Evolutionary conservation across 306 rosid genomes (phyloP), one percentile per base, ranked within the genome.

Genomic region (Ormosia semicastrata): DNA sequence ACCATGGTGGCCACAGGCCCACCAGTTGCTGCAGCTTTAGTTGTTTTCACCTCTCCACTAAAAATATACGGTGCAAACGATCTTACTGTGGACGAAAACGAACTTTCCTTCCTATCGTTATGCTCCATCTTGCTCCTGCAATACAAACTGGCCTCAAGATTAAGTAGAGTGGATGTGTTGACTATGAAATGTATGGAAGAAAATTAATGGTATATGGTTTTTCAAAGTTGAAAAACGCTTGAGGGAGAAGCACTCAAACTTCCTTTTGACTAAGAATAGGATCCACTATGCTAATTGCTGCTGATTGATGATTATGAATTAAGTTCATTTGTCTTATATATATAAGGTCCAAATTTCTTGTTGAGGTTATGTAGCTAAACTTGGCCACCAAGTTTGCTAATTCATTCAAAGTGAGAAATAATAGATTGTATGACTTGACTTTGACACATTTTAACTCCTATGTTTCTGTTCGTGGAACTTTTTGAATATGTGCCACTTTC

Each of bases 1-100:
- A 86, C 70, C 81, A 86, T 83, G 88, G 87, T 14, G 43, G 90
- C 82, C 60, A 77, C 84, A 5, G 87, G 50, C 2, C 85, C 86
- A 44, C 62, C 44, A 53, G 79, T 66, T 13, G 73, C 34, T 6
- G 46, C 81, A 29, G 44, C 78, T 59, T 74, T 80, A 33, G 17
- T 68, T 4, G 2, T 71, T 84, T 73, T 85, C 32, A 33, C 10
- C 8, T 78, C 69, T 33, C 73, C 81, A 29, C 17, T 11, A 47
- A 10, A 75, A 62, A 84, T 73, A 40, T 8, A 43, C 53, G 15
- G 77, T 8, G 13, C 7, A 6, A 88, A 60, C 3, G 70, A 6
- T 66, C 13, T 66, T 10, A 79, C 12, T 5, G 14, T 8, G 11
- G 81, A 84, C 7, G 1, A 13, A 7, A 10, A 24, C 37, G 39